Evolutionary conservation across 768 basidiomycete genomes (phyloP).

Genomic region (Hypholoma fasciculare): DNA sequence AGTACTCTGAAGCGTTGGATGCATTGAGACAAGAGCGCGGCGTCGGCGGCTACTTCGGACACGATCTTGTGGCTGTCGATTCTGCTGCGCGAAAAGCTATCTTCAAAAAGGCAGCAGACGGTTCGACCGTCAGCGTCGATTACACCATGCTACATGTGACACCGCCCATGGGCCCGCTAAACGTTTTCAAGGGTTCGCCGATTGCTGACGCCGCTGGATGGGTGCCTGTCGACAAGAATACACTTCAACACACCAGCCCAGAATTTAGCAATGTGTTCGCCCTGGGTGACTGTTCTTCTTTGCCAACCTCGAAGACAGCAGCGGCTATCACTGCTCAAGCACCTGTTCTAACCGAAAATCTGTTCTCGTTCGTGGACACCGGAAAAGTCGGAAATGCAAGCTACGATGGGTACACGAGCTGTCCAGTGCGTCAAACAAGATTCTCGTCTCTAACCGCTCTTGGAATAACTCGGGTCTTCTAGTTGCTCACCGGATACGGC

Average conservation of each 20-base stretch:
- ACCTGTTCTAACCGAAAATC: slow-evolving; percentile 88
- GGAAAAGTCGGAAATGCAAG: slow-evolving; percentile 67
- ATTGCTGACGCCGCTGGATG: slow-evolving; percentile 84
- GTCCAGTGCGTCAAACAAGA: slow-evolving; percentile 58
- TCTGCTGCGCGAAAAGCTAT: slow-evolving; percentile 71
- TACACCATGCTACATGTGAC: slow-evolving; percentile 85
- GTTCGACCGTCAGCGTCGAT: slow-evolving; percentile 64
- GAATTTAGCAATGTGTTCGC: slow-evolving; percentile 83
- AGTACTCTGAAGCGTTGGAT: slow-evolving; percentile 89
- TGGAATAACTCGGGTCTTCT: slow-evolving; percentile 8
- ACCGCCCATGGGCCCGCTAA: slow-evolving; percentile 91
- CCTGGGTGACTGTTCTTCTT: slow-evolving; percentile 87
- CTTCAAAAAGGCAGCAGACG: slow-evolving; percentile 75
- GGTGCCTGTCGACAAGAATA: slow-evolving; percentile 83
- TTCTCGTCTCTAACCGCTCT: background rate
- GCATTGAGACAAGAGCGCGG: slow-evolving; percentile 75
- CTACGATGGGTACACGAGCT: slow-evolving; percentile 91
- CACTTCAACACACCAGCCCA: slow-evolving; percentile 82
- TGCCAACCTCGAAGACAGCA: slow-evolving; percentile 96
- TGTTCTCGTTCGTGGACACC: slow-evolving; percentile 72
- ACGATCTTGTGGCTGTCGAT: slow-evolving; percentile 82
- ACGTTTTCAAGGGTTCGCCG: slow-evolving; percentile 75
- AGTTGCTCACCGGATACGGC: slow-evolving; percentile 83
- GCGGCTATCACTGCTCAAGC: slow-evolving; percentile 92
- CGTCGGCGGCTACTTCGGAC: slow-evolving; percentile 78